These are phyloP conservation scores for Aechmea fasciata DNA, from an alignment of 176 grass and related monocot genomes.

Conservation along the genomic window DNA sequence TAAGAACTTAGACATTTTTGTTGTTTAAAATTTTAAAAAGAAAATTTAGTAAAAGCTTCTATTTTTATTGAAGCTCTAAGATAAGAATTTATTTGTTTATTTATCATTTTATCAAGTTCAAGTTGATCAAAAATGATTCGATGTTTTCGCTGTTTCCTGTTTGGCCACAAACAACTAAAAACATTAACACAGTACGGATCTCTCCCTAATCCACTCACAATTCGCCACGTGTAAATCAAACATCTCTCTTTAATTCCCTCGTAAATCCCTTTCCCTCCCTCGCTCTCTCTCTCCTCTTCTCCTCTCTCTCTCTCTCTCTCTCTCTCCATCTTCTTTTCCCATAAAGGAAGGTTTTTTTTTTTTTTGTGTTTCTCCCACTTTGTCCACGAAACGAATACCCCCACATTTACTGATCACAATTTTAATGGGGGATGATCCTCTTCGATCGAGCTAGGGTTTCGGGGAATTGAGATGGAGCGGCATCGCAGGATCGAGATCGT, in stretches of 20 bases:
- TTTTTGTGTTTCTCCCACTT: neutral
- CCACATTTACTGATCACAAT: neutral
- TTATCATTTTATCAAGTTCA: too few species aligned
- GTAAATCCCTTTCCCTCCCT: neutral
- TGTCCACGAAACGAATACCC: neutral
- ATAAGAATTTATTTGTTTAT: too few species aligned
- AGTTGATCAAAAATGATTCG: too few species aligned
- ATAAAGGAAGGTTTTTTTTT: neutral
- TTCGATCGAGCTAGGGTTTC: neutral
- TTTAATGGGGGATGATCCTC: neutral
- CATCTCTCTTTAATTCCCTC: neutral
- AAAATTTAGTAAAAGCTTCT: too few species aligned
- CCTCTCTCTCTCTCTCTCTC: neutral
- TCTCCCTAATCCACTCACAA: too few species aligned
- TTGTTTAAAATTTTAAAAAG: too few species aligned
- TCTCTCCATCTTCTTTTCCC: neutral
- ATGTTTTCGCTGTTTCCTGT: too few species aligned
- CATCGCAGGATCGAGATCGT: constrained; percentile 17
- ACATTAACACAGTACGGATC: too few species aligned
- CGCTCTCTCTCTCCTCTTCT: neutral
- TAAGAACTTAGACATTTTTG: too few species aligned
- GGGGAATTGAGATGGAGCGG: constrained; percentile 17
- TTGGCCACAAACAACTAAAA: too few species aligned
- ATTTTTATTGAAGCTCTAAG: too few species aligned
- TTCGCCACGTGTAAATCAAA: neutral